Conservation (phyloP, 139 green algal species). For the Chlamydomonas urium region DNA sequence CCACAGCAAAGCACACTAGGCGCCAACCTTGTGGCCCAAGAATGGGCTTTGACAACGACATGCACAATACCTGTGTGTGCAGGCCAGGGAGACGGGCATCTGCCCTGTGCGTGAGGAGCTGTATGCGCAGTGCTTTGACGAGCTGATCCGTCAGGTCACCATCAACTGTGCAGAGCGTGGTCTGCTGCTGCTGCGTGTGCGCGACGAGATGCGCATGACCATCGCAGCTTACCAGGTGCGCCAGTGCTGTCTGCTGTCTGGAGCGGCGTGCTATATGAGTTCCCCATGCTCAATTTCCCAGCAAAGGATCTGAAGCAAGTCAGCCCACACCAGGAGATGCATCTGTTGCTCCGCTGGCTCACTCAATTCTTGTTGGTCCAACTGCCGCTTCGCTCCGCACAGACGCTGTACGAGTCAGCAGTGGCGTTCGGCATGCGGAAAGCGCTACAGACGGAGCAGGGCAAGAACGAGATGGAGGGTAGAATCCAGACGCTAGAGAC, state of each 20-base stretch:
- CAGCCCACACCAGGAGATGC: no score
- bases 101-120: slow-evolving; percentile 88
- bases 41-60: no score
- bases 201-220: slow-evolving; percentile 84
- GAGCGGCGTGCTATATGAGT: no score
- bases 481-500: slow-evolving; percentile 65
- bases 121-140: slow-evolving; percentile 80
- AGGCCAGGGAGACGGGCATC: slow-evolving; percentile 84
- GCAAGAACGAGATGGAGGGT: slow-evolving; percentile 76
- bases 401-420: slow-evolving; percentile 84
- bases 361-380: no score
- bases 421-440: slow-evolving; percentile 87
- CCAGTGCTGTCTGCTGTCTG: no score
- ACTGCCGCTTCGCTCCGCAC: slow-evolving; percentile 1
- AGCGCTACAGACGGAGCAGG: slow-evolving; percentile 78
- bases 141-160: slow-evolving; percentile 76
- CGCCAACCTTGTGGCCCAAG: no score
- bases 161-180: slow-evolving; percentile 85
- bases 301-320: no score
- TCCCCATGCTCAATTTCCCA: no score
- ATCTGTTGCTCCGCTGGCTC: no score
- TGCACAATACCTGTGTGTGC: slow-evolving; percentile 13
- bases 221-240: slow-evolving; percentile 71
- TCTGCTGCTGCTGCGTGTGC: slow-evolving; percentile 73
- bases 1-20: no score